Evolutionary conservation across 371 early-diverging fungal species (phyloP).

Genomic region (Circinella minor): DNA sequence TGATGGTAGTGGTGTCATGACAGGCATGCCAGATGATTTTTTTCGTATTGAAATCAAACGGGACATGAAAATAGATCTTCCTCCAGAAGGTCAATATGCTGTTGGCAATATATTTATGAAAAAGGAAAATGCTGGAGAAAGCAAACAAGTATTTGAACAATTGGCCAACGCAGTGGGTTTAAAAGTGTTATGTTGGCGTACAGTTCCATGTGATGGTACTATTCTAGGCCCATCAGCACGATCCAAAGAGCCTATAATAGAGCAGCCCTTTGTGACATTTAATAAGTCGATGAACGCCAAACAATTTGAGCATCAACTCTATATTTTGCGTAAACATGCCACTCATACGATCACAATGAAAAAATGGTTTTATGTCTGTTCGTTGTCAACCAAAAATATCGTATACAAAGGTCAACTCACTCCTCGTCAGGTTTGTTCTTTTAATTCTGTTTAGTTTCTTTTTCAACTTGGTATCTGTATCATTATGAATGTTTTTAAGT

Average conservation of each 20-base stretch:
- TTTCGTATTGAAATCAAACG: conserved; percentile 68
- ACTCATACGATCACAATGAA: conserved; percentile 79
- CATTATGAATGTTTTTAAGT: background rate
- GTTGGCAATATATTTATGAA: conserved; percentile 93
- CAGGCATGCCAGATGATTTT: conserved; percentile 90
- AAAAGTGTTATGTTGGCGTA: conserved; percentile 88
- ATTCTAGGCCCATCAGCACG: conserved; percentile 90
- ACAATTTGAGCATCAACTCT: conserved; percentile 87
- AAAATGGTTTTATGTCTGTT: conserved; percentile 96
- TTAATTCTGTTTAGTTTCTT: background rate
- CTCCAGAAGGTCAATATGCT: conserved; percentile 86
- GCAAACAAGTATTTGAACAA: conserved; percentile 77
- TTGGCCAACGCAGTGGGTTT: conserved; percentile 75
- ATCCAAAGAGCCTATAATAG: conserved; percentile 91
- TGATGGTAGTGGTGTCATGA: conserved; percentile 93
- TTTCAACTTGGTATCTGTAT: no score
- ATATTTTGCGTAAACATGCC: conserved; percentile 87
- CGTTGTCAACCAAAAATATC: conserved; percentile 89
- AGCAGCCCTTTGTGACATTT: conserved; percentile 90
- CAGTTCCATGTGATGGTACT: conserved; percentile 82
- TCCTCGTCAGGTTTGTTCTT: conserved; percentile 81
- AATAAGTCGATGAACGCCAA: conserved; percentile 61
- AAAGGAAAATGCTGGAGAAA: conserved; percentile 60
- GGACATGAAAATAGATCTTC: conserved; percentile 66
- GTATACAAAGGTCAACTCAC: conserved; percentile 96